Conservation (phyloP, 257 asterid genomes). For the Solanum piurae region DNA sequence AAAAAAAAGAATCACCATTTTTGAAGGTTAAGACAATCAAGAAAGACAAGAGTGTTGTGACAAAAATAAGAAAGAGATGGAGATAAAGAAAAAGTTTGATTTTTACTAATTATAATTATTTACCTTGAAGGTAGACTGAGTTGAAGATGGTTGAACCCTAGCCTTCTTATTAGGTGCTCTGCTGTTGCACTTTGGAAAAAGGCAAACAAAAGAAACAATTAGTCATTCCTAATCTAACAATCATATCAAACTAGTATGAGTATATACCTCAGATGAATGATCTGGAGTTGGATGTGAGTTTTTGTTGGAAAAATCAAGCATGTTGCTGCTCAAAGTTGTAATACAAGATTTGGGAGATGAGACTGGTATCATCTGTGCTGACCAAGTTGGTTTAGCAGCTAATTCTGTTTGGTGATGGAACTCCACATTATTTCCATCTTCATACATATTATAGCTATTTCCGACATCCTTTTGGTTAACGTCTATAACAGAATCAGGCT, state of each 20-base stretch:
- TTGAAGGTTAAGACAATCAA: constrained; percentile 32
- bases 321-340: constrained; percentile 32
- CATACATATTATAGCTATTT: constrained; percentile 1
- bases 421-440: constrained; percentile 15
- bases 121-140: constrained; percentile 67
- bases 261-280: constrained; percentile 44
- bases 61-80: constrained; percentile 22
- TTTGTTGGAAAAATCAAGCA: constrained; percentile 40
- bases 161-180: constrained; percentile 44
- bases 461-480: constrained; percentile 19
- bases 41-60: constrained; percentile 52
- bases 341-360: constrained; percentile 52
- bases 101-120: not conserved
- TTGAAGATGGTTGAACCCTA: constrained; percentile 52
- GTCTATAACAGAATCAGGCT: constrained; percentile 4
- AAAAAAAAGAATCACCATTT: constrained; percentile 32
- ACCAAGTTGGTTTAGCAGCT: constrained; percentile 20
- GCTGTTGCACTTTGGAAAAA: constrained; percentile 44
- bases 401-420: constrained; percentile 4
- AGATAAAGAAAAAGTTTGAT: not conserved
- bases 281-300: constrained; percentile 32
- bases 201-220: not conserved
- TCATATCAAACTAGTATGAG: not conserved
- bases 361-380: constrained; percentile 25
- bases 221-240: not conserved